Evolutionary conservation across 257 asterid genomes (phyloP).

Genomic region (Ballota nigra): DNA sequence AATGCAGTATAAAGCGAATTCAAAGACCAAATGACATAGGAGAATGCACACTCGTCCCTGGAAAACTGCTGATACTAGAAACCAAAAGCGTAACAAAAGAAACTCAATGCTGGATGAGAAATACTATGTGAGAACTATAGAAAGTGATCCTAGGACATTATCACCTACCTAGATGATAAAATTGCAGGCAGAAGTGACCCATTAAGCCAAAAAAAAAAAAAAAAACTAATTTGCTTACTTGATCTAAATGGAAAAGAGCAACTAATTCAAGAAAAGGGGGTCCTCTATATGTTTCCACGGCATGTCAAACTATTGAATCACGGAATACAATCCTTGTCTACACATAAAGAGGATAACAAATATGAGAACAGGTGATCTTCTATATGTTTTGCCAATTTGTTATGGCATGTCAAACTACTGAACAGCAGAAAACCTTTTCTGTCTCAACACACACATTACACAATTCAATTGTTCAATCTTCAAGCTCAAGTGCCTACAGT

Average conservation of each 20-base stretch:
- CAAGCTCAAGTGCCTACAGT: constrained; percentile 2
- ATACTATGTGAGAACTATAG: background rate
- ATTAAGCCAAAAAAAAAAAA: background rate
- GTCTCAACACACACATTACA: background rate
- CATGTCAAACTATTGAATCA: background rate
- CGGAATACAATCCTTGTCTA: background rate
- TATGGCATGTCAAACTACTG: background rate
- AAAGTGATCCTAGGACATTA: background rate
- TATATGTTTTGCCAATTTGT: background rate
- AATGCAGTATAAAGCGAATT: background rate
- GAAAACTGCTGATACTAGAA: background rate
- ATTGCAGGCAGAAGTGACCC: background rate
- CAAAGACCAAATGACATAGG: background rate
- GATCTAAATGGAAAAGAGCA: background rate
- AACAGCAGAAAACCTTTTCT: background rate
- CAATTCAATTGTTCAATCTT: constrained; percentile 1
- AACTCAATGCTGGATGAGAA: background rate
- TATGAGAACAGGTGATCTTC: background rate
- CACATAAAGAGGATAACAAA: background rate
- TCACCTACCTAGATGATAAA: background rate
- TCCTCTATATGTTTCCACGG: background rate
- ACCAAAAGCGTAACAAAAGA: background rate
- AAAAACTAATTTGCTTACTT: background rate
- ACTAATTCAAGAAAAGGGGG: background rate
- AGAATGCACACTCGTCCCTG: background rate